phyloP scores from a whole-genome alignment of 345 rosid genomes.

The Rubroshorea leprosula region DNA sequence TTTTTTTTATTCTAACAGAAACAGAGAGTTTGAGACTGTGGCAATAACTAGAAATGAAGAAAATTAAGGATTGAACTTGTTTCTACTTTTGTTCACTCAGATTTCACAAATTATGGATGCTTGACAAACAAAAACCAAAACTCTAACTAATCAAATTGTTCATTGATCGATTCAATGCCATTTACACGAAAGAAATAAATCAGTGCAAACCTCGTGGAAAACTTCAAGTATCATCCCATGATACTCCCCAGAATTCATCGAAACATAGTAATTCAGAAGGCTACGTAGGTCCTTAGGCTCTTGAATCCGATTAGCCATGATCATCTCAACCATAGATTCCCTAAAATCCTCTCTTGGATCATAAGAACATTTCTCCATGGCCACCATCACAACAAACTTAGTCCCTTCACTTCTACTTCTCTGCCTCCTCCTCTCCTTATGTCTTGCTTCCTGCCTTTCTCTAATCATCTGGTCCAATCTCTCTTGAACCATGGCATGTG shows the following conservation, averaged over 20 bases:
- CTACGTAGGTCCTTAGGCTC: conserved; percentile 64
- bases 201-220: conserved; percentile 74
- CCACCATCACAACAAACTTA: conserved; percentile 78
- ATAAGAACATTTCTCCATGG: conserved; percentile 70
- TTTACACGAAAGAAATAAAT: conserved; percentile 53
- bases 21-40: too few relatives aligned
- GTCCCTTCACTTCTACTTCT: conserved; percentile 23
- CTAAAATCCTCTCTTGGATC: conserved; percentile 77
- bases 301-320: conserved; percentile 50
- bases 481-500: conserved; percentile 88
- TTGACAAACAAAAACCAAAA: too few relatives aligned
- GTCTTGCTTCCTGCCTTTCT: conserved; percentile 45
- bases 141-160: too few relatives aligned
- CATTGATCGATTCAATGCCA: conserved; percentile 23
- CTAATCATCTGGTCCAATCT: conserved; percentile 75
- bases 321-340: conserved; percentile 81
- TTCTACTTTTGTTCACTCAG: too few relatives aligned
- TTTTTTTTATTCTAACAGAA: too few relatives aligned
- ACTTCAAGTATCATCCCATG: conserved; percentile 59
- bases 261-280: conserved; percentile 73
- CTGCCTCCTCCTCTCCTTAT: conserved; percentile 28
- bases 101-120: neutral
- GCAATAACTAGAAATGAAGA: too few relatives aligned
- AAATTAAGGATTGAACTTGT: too few relatives aligned
- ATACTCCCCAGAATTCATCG: conserved; percentile 65